These are phyloP conservation scores for Scytalidium sp. DNA, from an alignment of 2,329 filamentous ascomycete genomes.

Conservation along the genomic window DNA sequence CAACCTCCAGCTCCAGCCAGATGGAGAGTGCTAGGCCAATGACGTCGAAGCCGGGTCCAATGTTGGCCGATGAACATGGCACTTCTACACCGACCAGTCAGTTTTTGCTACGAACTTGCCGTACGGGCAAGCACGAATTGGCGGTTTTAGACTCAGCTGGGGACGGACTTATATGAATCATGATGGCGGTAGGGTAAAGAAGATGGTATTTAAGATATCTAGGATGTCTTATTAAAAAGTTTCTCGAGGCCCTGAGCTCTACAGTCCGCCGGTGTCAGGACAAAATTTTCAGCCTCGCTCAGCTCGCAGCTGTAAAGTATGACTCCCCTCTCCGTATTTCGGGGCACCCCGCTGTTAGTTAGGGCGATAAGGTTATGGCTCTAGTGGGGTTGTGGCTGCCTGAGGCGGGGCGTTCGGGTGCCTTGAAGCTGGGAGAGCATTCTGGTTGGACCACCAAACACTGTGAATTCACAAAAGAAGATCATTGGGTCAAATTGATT, in stretches of 20 bases:
- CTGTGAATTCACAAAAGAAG: too few species aligned
- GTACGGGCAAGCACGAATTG: too few species aligned
- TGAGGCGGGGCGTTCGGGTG: too few species aligned
- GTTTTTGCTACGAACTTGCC: too few species aligned
- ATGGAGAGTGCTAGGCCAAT: constrained; percentile 93
- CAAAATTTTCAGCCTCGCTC: neutral
- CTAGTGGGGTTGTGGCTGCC: neutral
- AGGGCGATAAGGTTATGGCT: neutral
- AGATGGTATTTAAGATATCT: too few species aligned
- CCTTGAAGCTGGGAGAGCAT: too few species aligned
- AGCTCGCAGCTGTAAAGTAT: too few species aligned
- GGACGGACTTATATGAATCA: constrained; percentile 1
- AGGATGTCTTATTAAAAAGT: too few species aligned
- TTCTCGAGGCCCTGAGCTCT: too few species aligned
- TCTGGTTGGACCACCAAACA: too few species aligned
- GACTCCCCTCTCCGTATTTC: neutral
- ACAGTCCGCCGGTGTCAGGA: neutral
- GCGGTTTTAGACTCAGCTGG: too few species aligned
- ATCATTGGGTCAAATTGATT: too few species aligned
- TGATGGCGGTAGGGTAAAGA: neutral
- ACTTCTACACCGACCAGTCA: constrained; percentile 43
- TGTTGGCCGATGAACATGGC: constrained; percentile 95
- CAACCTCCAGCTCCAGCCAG: constrained; percentile 87
- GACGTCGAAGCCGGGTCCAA: constrained; percentile 96
- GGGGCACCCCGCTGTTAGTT: neutral